Evolutionary conservation across 345 rosid genomes (phyloP).

Genomic region (Salix viminalis): DNA sequence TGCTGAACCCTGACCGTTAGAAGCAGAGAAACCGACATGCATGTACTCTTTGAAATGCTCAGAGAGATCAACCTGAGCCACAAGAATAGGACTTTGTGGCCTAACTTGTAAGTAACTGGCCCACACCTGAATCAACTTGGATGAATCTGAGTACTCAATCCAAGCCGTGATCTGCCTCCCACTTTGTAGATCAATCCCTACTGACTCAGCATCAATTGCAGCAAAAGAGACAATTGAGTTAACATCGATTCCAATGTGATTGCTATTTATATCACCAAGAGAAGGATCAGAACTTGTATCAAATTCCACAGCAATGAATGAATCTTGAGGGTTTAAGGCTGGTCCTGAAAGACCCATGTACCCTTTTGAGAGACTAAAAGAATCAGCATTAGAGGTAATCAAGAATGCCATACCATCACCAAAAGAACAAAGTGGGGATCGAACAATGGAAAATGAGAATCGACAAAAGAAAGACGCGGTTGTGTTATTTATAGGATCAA

Average conservation of each 20-base stretch:
- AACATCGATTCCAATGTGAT: slow-evolving; percentile 66
- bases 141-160: slow-evolving; percentile 60
- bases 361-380: slow-evolving; percentile 56
- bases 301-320: slow-evolving; percentile 72
- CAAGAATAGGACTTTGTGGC: slow-evolving; percentile 55
- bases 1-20: slow-evolving; percentile 70
- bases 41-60: slow-evolving; percentile 56
- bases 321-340: slow-evolving; percentile 35
- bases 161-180: slow-evolving; percentile 57
- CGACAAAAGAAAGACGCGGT: slow-evolving; percentile 59
- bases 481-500: slow-evolving; percentile 42
- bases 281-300: slow-evolving; percentile 58
- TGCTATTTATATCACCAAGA: slow-evolving; percentile 51
- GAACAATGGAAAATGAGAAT: slow-evolving; percentile 62
- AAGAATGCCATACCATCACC: slow-evolving; percentile 84
- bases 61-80: slow-evolving; percentile 57
- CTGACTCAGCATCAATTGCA: slow-evolving; percentile 41
- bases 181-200: slow-evolving; percentile 59
- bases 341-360: slow-evolving; percentile 63
- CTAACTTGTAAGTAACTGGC: slow-evolving; percentile 42
- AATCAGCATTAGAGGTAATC: slow-evolving; percentile 64
- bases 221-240: slow-evolving; percentile 48
- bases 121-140: slow-evolving; percentile 62
- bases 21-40: slow-evolving; percentile 84
- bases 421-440: slow-evolving; percentile 51